A percentile compares a stretch with the other conserved stretches of the same genome.
These are phyloP conservation scores for Elasticomyces elasticus DNA, from an alignment of 495 filamentous ascomycete species.

Conservation along the genomic window DNA sequence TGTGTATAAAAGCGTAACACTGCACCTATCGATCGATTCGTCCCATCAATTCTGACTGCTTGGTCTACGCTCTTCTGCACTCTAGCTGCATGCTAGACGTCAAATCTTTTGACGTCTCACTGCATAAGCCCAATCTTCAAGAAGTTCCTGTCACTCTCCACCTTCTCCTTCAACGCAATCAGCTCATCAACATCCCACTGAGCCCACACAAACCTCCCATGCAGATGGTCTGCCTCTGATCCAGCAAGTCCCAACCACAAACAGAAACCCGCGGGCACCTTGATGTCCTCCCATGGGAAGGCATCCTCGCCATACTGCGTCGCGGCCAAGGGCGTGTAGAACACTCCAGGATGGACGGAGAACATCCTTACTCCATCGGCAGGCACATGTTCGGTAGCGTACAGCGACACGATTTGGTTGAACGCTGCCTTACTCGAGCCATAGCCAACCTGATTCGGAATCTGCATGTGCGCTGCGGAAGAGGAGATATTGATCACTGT, in stretches of 20 bases:
- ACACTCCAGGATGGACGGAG: slow-evolving; percentile 5
- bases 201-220: slow-evolving; percentile 18
- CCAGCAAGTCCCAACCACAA: neutral
- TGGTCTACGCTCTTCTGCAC: no score
- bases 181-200: slow-evolving; percentile 22
- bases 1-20: no score
- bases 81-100: no score
- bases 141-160: slow-evolving; percentile 9
- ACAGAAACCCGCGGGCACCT: neutral
- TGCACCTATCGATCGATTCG: no score
- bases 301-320: neutral
- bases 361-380: neutral
- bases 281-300: slow-evolving; percentile 2
- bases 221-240: slow-evolving; percentile 14
- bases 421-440: neutral
- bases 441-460: neutral
- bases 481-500: slow-evolving; percentile 1
- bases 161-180: slow-evolving; percentile 23
- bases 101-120: no score
- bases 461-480: neutral
- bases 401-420: neutral
- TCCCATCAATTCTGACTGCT: no score
- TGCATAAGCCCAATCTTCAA: slow-evolving; percentile 7
- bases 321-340: slow-evolving; percentile 1
- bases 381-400: neutral